Evolutionary conservation across 148 eudicot genomes (phyloP).

Genomic region (Rhododendron griersonianum): DNA sequence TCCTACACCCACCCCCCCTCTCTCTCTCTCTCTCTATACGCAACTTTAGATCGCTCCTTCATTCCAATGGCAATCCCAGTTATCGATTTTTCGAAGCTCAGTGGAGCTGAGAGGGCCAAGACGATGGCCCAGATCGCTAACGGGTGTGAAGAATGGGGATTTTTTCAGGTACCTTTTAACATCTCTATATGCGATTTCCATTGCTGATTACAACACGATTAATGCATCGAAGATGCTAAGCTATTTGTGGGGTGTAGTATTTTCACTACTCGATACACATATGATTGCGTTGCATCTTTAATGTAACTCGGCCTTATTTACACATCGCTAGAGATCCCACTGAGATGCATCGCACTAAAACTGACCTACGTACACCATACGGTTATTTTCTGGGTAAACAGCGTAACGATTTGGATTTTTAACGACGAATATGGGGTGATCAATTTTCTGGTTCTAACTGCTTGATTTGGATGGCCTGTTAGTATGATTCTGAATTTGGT

Average conservation of each 20-base stretch:
- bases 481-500: neutral
- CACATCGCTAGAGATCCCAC: neutral
- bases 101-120: conserved; percentile 72
- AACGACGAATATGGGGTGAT: neutral
- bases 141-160: conserved; percentile 90
- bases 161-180: conserved; percentile 62
- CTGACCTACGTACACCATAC: too few species aligned
- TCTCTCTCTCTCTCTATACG: neutral
- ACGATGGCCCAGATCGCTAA: conserved; percentile 66
- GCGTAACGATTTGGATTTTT: too few species aligned
- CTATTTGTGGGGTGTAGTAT: neutral
- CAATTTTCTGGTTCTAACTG: neutral
- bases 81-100: conserved; percentile 82
- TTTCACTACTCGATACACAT: neutral
- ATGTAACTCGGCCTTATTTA: neutral
- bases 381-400: neutral
- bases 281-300: neutral
- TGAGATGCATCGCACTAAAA: neutral
- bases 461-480: neutral
- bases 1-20: neutral
- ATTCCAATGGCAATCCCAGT: conserved; percentile 82
- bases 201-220: neutral
- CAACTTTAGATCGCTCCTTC: neutral
- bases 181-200: neutral
- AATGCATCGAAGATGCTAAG: neutral